Base-by-base conservation (phyloP, 2,329 filamentous ascomycete species). In the Tolypocladium ovalisporum region DNA sequence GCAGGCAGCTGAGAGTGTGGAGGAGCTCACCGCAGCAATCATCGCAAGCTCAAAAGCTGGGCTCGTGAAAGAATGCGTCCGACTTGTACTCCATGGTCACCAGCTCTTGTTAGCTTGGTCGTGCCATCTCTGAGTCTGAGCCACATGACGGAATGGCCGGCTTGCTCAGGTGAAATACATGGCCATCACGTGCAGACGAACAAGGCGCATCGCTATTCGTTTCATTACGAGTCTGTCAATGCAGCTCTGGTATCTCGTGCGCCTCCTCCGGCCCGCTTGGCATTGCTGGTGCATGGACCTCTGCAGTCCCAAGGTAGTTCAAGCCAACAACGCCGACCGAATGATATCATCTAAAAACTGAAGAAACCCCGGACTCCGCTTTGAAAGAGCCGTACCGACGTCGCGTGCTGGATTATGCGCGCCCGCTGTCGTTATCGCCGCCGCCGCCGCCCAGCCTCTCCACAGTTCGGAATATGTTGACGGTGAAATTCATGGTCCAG, bases 401-500 rank as follows among this genome's bases (percentile, higher is more conserved):
- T 29, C 47, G n/a, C 19, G 17, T 34, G 29, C 29, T 34, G 17
- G 29, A 53, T 57, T 61, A 68, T 52, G 57, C 62, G 54, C 61
- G 61, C 36, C 56, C 57, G 17, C 55, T 57, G 55, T 72, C 71
- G 34, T 79, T 76, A 57, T 83, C 80, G 56, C 81, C 80, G 57
- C 78, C 80, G 57, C 78, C 75, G 47, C 80, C 80, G 40, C 81
- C 81, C 10, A 87, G 75, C 58, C 81, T 77, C 63, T 85, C 81
- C 37, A 87, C 83, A 39, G 85, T 76, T 61, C 88, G 82, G 67
- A 91, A 86, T 59, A 91, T 84, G 72, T 90, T 96, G 58, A 97
- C 86, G 54, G 87, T 84, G 73, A 97, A 96, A 27, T 90, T 97
- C 70, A 88, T 80, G 60, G 93, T 81, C 93, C 93, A 97, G n/a